These are phyloP conservation scores for Aphanoascus verrucosus DNA, from an alignment of 2,329 filamentous ascomycete species.

Conservation along the genomic window DNA sequence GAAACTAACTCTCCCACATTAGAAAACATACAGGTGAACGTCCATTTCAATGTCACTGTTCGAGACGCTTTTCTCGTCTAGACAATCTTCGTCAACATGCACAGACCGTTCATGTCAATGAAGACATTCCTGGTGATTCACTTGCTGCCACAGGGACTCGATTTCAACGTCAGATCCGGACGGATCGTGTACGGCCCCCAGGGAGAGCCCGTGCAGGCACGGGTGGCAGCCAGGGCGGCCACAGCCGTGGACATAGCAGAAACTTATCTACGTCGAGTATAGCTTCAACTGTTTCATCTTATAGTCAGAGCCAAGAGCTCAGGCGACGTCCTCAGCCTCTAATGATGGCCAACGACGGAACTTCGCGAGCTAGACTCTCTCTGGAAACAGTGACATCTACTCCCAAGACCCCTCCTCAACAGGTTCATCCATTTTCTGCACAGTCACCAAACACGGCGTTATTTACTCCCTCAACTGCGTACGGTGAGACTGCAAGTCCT, in stretches of 20 bases:
- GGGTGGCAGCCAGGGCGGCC: constrained; percentile 58
- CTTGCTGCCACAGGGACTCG: constrained; percentile 83
- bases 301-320: constrained; percentile 53
- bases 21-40: constrained; percentile 97
- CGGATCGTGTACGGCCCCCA: constrained; percentile 67
- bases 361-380: constrained; percentile 50
- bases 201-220: constrained; percentile 68
- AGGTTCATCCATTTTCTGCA: constrained; percentile 48
- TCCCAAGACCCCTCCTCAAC: constrained; percentile 51
- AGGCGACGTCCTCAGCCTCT: constrained; percentile 68
- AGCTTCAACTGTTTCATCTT: constrained; percentile 59
- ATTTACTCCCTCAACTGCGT: constrained; percentile 70
- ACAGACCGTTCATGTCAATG: constrained; percentile 93
- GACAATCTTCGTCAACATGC: constrained; percentile 96
- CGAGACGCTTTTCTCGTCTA: constrained; percentile 78
- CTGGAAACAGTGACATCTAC: constrained; percentile 55
- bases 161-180: constrained; percentile 84
- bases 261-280: constrained; percentile 88
- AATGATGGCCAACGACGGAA: constrained; percentile 64
- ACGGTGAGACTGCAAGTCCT: constrained; percentile 57
- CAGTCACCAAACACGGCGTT: constrained; percentile 64
- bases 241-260: constrained; percentile 64
- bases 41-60: constrained; percentile 93
- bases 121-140: constrained; percentile 89
- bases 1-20: background rate